phyloP scores from a whole-genome alignment of 2,329 filamentous ascomycete species.

The Stagonosporopsis tanaceti region DNA sequence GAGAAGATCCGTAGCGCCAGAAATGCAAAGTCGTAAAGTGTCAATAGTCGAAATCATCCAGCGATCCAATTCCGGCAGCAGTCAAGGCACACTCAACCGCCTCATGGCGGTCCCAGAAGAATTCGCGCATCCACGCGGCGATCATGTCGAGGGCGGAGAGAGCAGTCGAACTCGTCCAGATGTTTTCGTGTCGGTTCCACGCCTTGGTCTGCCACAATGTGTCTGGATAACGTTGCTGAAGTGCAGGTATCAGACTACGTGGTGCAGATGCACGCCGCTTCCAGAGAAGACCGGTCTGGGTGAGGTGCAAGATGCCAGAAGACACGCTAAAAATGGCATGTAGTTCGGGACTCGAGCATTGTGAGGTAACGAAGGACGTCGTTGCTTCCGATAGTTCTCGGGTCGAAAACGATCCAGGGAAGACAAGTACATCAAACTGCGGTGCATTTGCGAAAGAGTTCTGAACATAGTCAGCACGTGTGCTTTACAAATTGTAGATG shows the following conservation, averaged over 20 bases:
- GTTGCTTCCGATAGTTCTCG: slow-evolving; percentile 32
- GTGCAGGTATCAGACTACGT: slow-evolving; percentile 30
- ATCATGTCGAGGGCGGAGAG: slow-evolving; percentile 46
- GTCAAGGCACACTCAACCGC: slow-evolving; percentile 41
- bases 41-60: slow-evolving; percentile 38
- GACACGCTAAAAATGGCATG: slow-evolving; percentile 43
- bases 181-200: slow-evolving; percentile 41
- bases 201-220: slow-evolving; percentile 39
- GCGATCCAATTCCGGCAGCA: slow-evolving; percentile 38
- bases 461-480: slow-evolving; percentile 34
- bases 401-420: slow-evolving; percentile 43
- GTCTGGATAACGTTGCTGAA: slow-evolving; percentile 40
- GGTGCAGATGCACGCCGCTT: slow-evolving; percentile 41
- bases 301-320: slow-evolving; percentile 42
- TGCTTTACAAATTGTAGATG: background rate
- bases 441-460: slow-evolving; percentile 47
- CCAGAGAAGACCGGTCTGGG: slow-evolving; percentile 39
- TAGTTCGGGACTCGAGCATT: slow-evolving; percentile 34
- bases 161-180: slow-evolving; percentile 47
- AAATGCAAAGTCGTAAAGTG: slow-evolving; percentile 1
- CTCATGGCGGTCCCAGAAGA: slow-evolving; percentile 47
- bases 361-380: slow-evolving; percentile 37
- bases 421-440: slow-evolving; percentile 47
- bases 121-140: slow-evolving; percentile 45
- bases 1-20: slow-evolving; percentile 22